A percentile compares a stretch with the other conserved stretches of the same genome.
Evolutionary conservation across 1,284 basidiomycete genomes (phyloP).

Genomic region (Ceratobasidium sp.): DNA sequence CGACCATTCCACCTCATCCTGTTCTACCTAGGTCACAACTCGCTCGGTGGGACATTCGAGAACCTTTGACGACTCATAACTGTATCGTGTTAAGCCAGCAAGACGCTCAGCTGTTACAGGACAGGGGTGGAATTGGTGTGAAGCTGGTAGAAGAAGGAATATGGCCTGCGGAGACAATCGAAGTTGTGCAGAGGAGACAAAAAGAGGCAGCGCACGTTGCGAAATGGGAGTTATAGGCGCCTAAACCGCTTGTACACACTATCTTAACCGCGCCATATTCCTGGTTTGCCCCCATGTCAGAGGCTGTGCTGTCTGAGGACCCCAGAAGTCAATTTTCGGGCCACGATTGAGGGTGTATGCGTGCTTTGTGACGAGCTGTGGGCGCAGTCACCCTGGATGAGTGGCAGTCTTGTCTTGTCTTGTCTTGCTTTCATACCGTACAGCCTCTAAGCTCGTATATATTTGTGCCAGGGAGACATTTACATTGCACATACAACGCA

Average conservation of each 20-base stretch:
- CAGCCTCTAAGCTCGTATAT: not conserved
- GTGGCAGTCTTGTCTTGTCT: too few species aligned
- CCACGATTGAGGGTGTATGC: not conserved
- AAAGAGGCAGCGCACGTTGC: slow-evolving; percentile 9
- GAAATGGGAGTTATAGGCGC: slow-evolving; percentile 23
- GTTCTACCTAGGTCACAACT: slow-evolving; percentile 76
- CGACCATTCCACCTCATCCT: slow-evolving; percentile 76
- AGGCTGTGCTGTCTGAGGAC: not conserved
- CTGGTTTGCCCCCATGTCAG: not conserved
- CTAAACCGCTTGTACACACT: not conserved
- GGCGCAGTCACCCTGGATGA: not conserved
- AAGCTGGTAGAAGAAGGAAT: slow-evolving; percentile 31
- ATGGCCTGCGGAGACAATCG: slow-evolving; percentile 24
- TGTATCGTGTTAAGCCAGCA: slow-evolving; percentile 80
- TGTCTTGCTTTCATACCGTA: not conserved
- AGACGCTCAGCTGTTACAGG: slow-evolving; percentile 76
- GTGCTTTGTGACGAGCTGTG: not conserved
- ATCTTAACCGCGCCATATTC: not conserved
- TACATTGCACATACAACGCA: not conserved
- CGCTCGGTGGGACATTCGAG: slow-evolving; percentile 79
- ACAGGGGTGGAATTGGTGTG: slow-evolving; percentile 59
- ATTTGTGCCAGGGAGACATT: not conserved
- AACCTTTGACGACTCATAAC: slow-evolving; percentile 76
- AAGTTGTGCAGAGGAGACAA: slow-evolving; percentile 16
- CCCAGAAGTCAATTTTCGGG: not conserved